phyloP scores from a whole-genome alignment of 192 early-diverging fungal genomes.

The Rhizoclosmatium globosum region DNA sequence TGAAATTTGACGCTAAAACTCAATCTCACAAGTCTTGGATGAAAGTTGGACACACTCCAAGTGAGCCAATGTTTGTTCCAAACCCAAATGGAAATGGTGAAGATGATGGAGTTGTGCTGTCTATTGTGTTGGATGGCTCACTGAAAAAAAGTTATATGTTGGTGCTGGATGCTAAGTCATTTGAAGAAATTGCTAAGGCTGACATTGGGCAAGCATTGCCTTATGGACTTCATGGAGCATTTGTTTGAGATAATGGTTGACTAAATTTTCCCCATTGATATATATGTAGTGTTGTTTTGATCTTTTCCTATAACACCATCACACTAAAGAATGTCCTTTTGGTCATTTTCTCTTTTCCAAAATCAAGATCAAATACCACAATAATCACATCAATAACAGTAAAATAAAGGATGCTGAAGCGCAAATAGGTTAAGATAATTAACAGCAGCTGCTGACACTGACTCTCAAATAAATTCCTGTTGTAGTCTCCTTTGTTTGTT shows the following conservation, averaged over 20 bases:
- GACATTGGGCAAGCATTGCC: conserved; percentile 70
- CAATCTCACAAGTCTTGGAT: conserved; percentile 44
- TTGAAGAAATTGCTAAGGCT: conserved; percentile 71
- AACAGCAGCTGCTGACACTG: too few relatives aligned
- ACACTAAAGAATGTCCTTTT: too few relatives aligned
- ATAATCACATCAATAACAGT: too few relatives aligned
- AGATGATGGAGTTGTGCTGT: conserved; percentile 80
- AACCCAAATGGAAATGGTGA: conserved; percentile 60
- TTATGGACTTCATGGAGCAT: conserved; percentile 70
- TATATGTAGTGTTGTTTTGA: background rate
- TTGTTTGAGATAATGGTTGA: conserved; percentile 4
- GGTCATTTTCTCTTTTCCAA: too few relatives aligned
- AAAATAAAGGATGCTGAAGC: too few relatives aligned
- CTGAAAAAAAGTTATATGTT: conserved; percentile 70
- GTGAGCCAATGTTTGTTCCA: conserved; percentile 83
- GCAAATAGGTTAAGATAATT: too few relatives aligned
- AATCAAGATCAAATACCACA: too few relatives aligned
- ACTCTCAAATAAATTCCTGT: too few relatives aligned
- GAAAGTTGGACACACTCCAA: conserved; percentile 76
- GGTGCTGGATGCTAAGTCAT: conserved; percentile 74
- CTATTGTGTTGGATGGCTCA: conserved; percentile 76
- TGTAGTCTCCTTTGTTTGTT: too few relatives aligned
- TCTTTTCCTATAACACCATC: background rate
- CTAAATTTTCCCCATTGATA: background rate
- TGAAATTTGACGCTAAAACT: conserved; percentile 9